Evolutionary conservation across 2,329 filamentous ascomycete genomes (phyloP).

Genomic region (Fusarium begoniae): DNA sequence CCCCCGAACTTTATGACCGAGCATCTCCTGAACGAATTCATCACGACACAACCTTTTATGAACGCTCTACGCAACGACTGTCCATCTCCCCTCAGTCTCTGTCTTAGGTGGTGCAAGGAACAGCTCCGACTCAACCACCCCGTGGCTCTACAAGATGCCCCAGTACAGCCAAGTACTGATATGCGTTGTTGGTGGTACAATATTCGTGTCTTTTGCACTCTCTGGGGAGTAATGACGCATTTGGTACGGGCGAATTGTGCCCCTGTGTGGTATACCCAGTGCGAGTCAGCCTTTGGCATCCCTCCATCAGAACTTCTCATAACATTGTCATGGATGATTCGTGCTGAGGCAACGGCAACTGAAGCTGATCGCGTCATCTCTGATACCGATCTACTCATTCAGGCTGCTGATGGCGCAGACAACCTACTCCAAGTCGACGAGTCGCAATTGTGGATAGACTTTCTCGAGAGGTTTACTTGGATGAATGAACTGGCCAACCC

Average conservation of each 20-base stretch:
- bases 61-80: not conserved
- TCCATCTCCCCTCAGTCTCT: constrained; percentile 22
- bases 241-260: constrained; percentile 16
- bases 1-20: constrained; percentile 14
- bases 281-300: constrained; percentile 38
- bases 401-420: constrained; percentile 13
- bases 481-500: constrained; percentile 36
- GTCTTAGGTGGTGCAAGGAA: constrained; percentile 34
- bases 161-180: constrained; percentile 3
- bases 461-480: constrained; percentile 36
- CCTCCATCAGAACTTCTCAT: constrained; percentile 40
- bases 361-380: not conserved
- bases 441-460: constrained; percentile 28
- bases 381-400: constrained; percentile 15
- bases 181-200: constrained; percentile 36
- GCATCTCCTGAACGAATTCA: constrained; percentile 32
- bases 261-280: constrained; percentile 34
- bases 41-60: constrained; percentile 32
- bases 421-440: constrained; percentile 15
- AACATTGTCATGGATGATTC: constrained; percentile 39
- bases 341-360: constrained; percentile 3
- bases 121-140: constrained; percentile 24
- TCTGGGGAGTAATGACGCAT: constrained; percentile 34
- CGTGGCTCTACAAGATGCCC: constrained; percentile 25
- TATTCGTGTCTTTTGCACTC: constrained; percentile 38